Base-by-base conservation (phyloP, 129 eudicot species). In the Smallanthus sonchifolius region DNA sequence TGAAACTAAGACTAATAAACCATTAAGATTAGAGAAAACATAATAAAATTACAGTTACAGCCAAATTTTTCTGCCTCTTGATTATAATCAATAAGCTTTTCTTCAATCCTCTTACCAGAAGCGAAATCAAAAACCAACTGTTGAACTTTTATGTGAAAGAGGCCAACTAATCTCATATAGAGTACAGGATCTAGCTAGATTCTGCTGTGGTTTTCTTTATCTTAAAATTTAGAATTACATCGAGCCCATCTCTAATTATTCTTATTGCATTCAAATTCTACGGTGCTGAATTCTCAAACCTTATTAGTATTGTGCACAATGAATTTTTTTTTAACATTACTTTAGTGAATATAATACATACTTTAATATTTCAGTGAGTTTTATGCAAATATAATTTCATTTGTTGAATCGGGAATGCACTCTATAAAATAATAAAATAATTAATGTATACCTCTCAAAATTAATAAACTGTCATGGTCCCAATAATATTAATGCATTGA, bases 61-160 rank as follows among this genome's bases (percentile, higher is more conserved):
- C 97, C 99, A 79, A 91, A 94, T 85, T 91, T 82, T 73, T 88
- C 96, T 60, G 99, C 91, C 67, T 94, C 99, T 80, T 88, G 75
- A 67, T 94, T 94, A 83, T 94, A 90, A 75, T 94, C 98, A 67
- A 94, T 81, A 64, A 94, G 82, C 79, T 75, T 86, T 69, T 94
- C 91, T 84, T 94, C 99, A 74, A 94, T 90, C 72, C 81, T 91
- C 81, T 81, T 88, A 45, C 99, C 99, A 0, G 97, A 94, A 38
- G 86, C 85, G 70, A 88, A 94, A 87, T 94, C 99, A 62, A 94
- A 24, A 94, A 44, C 97, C 99, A 30, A 75, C 86, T 38, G 89
- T 86, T 0, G 99, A 97, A 69, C 80, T 91, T 79, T 88, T 94
- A 79, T 90, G 79, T 5, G 97, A 86, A 70, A 94, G 57, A 88